A percentile compares a stretch with the other conserved stretches of the same genome.
phyloP scores from a whole-genome alignment of 306 rosid species.

The Vicia villosa region DNA sequence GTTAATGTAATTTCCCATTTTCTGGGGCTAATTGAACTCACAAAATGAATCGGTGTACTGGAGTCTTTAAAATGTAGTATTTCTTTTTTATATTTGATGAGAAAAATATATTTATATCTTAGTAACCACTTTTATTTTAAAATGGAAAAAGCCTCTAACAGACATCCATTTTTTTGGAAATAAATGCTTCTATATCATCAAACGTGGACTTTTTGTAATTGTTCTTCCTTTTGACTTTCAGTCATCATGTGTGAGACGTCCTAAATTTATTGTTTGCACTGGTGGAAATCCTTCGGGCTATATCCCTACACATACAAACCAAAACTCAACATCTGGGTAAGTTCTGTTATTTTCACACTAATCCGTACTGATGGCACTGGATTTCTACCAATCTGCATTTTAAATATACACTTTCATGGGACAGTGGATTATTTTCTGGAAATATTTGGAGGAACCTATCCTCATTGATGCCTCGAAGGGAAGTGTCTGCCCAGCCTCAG shows the following conservation, averaged over 20 bases:
- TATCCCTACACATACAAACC: constrained; percentile 81
- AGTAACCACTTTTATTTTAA: constrained; percentile 12
- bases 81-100: too few relatives aligned
- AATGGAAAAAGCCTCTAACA: constrained; percentile 10
- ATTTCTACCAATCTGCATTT: constrained; percentile 32
- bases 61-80: not conserved
- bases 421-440: constrained; percentile 77
- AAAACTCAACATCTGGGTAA: constrained; percentile 66
- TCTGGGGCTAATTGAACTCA: constrained; percentile 1
- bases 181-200: constrained; percentile 20
- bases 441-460: constrained; percentile 84
- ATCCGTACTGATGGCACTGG: not conserved
- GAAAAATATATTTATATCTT: constrained; percentile 4
- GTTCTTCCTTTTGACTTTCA: constrained; percentile 40
- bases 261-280: constrained; percentile 90
- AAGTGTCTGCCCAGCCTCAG: constrained; percentile 71
- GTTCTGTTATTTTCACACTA: constrained; percentile 28
- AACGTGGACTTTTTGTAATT: constrained; percentile 17
- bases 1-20: constrained; percentile 20
- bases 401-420: constrained; percentile 35
- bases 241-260: constrained; percentile 92
- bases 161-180: constrained; percentile 2
- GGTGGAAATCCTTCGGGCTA: constrained; percentile 79
- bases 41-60: constrained; percentile 9
- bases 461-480: constrained; percentile 82